phyloP scores from a whole-genome alignment of 768 basidiomycete genomes.

The Mycena alexandri region DNA sequence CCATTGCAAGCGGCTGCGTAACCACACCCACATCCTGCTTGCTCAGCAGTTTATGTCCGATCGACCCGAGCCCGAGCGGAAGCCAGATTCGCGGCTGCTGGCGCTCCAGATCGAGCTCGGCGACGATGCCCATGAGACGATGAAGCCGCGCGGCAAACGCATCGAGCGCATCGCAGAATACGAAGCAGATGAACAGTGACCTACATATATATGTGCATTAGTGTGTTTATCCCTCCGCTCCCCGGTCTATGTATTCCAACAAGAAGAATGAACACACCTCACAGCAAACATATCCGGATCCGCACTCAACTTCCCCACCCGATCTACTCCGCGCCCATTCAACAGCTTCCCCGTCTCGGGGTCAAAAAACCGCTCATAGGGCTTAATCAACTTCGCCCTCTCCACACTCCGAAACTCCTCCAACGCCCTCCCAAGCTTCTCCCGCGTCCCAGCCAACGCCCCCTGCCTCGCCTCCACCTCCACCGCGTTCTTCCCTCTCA shows the following conservation, averaged over 20 bases:
- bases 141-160: constrained; percentile 54
- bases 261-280: constrained; percentile 42
- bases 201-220: constrained; percentile 41
- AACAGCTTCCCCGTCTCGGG: constrained; percentile 48
- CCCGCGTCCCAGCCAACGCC: constrained; percentile 42
- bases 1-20: constrained; percentile 52
- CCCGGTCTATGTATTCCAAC: not conserved
- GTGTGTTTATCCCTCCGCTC: no score
- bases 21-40: constrained; percentile 44
- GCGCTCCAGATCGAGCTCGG: constrained; percentile 52
- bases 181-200: constrained; percentile 60
- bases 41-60: constrained; percentile 52
- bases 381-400: constrained; percentile 53
- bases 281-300: constrained; percentile 54
- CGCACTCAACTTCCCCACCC: no score
- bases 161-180: constrained; percentile 58
- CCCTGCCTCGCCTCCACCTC: constrained; percentile 44
- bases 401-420: constrained; percentile 50
- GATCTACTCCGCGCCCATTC: no score
- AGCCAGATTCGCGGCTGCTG: constrained; percentile 56
- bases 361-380: constrained; percentile 59
- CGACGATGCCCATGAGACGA: constrained; percentile 47
- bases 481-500: constrained; percentile 40
- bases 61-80: constrained; percentile 56
- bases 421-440: constrained; percentile 45